Percentiles rank a stretch among this genome's conserved stretches.
Evolutionary conservation across 257 asterid species (phyloP).

Genomic region (Nicotiana obtusifolia): DNA sequence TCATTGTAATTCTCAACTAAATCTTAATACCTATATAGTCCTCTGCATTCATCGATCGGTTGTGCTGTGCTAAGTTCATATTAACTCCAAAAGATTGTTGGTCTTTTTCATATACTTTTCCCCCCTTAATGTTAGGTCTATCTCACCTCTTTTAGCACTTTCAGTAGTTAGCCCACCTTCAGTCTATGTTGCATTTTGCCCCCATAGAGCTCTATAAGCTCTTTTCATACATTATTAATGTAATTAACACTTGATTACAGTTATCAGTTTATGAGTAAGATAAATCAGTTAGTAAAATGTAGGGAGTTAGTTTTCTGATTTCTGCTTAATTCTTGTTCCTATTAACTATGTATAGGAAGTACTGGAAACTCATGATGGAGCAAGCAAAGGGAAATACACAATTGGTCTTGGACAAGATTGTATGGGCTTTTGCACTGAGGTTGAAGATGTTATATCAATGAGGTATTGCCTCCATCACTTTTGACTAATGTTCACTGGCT

Average conservation of each 20-base stretch:
- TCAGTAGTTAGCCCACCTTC: not conserved
- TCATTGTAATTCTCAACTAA: too few species aligned
- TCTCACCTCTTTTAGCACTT: not conserved
- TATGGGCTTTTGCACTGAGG: conserved; percentile 95
- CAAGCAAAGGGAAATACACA: conserved; percentile 98
- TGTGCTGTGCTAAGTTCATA: not conserved
- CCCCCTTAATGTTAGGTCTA: not conserved
- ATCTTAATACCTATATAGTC: too few species aligned
- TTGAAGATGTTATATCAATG: conserved; percentile 98
- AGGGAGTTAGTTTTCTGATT: not conserved
- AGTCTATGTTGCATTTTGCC: not conserved
- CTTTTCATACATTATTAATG: not conserved
- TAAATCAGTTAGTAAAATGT: not conserved
- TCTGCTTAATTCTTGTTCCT: not conserved
- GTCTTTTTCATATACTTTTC: not conserved
- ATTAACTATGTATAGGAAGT: conserved; percentile 46
- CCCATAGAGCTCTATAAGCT: not conserved
- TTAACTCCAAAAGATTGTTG: not conserved
- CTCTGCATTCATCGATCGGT: too few species aligned
- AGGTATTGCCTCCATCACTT: conserved; percentile 37
- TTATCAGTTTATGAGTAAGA: not conserved
- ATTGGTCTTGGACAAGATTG: conserved; percentile 99
- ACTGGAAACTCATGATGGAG: conserved; percentile 96
- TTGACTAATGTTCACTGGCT: not conserved
- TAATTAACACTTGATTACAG: not conserved